These are phyloP conservation scores for Suillus clintonianus DNA, from an alignment of 768 basidiomycete species.

Conservation along the genomic window DNA sequence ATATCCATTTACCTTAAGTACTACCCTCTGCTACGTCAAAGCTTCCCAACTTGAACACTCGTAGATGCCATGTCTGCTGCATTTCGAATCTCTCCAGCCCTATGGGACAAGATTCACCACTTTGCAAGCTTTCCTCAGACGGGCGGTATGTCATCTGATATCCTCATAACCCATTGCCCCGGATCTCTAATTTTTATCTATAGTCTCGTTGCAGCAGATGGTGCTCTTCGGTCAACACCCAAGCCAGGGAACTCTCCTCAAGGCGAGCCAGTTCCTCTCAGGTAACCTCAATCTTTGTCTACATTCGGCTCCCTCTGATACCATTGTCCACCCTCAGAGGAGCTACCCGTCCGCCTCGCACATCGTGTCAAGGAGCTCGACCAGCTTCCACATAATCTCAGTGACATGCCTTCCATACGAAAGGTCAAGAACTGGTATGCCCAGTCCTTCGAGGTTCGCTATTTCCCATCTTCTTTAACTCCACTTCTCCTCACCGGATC, in stretches of 20 bases:
- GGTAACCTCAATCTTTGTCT: constrained; percentile 45
- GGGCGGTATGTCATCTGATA: constrained; percentile 57
- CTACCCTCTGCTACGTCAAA: neutral
- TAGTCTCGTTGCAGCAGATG: constrained; percentile 97
- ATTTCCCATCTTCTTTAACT: constrained; percentile 24
- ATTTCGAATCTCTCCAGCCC: constrained; percentile 73
- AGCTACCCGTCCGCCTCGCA: constrained; percentile 91
- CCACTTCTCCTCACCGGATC: constrained; percentile 7
- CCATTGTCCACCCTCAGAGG: constrained; percentile 53
- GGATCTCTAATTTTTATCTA: neutral
- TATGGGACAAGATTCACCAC: constrained; percentile 92
- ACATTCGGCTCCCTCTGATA: neutral
- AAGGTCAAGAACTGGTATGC: constrained; percentile 99
- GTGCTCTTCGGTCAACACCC: constrained; percentile 97
- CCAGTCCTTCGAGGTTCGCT: constrained; percentile 90
- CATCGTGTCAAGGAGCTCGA: constrained; percentile 97
- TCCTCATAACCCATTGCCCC: neutral
- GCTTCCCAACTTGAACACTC: neutral
- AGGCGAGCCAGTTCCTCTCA: constrained; percentile 85
- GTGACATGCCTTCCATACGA: constrained; percentile 87
- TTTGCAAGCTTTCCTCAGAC: constrained; percentile 93
- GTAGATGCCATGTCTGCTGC: constrained; percentile 34
- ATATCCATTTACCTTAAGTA: neutral
- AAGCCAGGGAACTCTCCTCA: constrained; percentile 89
- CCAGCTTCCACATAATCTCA: constrained; percentile 88